phyloP scores from a whole-genome alignment of 345 rosid species.

The Ricinus communis region DNA sequence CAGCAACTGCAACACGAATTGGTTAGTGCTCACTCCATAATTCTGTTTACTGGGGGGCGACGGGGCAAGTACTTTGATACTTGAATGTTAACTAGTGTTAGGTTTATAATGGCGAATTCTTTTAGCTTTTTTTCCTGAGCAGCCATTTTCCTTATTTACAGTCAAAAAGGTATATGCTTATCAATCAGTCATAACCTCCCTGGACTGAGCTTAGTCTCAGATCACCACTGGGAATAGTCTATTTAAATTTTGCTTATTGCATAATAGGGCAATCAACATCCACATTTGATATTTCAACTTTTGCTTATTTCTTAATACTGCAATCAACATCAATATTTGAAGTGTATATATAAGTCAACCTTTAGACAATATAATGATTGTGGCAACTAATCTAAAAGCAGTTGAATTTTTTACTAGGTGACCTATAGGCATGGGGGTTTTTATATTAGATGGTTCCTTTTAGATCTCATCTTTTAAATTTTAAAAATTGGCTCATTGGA shows the following conservation, averaged over 20 bases:
- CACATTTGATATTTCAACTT: not conserved
- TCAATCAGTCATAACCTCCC: not conserved
- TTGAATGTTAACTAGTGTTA: not conserved
- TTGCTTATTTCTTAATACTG: no score
- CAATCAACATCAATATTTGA: constrained; percentile 3
- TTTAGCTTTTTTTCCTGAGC: not conserved
- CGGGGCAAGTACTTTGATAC: not conserved
- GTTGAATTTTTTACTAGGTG: constrained; percentile 2
- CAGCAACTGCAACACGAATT: constrained; percentile 78
- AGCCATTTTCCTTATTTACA: not conserved
- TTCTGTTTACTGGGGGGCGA: no score
- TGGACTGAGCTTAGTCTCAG: not conserved
- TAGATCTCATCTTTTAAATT: not conserved
- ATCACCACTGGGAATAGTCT: not conserved
- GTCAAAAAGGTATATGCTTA: no score
- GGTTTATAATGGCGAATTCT: not conserved
- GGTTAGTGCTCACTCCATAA: constrained; percentile 38
- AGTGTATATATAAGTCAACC: not conserved
- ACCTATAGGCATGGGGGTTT: not conserved
- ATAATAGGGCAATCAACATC: not conserved
- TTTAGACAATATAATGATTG: not conserved
- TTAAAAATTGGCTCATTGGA: not conserved
- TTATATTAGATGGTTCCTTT: not conserved
- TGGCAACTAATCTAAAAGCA: not conserved
- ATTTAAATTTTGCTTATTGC: not conserved